Conservation (phyloP, 1,284 basidiomycete genomes). For the Cutaneotrichosporon spelunceum region DNA sequence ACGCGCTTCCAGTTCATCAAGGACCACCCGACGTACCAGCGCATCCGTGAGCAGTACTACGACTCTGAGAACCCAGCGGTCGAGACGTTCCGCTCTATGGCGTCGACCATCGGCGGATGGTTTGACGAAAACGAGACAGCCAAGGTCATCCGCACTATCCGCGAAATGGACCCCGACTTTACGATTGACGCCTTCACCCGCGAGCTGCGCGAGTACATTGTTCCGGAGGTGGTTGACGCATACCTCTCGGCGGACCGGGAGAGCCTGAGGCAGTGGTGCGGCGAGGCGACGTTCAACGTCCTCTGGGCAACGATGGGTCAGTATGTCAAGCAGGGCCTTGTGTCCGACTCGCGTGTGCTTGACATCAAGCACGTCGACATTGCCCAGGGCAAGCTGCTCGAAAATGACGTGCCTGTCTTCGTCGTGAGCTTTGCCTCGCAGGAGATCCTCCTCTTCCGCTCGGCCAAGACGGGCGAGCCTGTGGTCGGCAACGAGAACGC, state of each 20-base stretch:
- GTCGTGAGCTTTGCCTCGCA: conserved; percentile 92
- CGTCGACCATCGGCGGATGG: conserved; percentile 75
- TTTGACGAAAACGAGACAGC: conserved; percentile 99
- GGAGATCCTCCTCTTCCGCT: conserved; percentile 88
- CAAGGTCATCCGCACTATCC: conserved; percentile 84
- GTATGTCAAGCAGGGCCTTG: conserved; percentile 81
- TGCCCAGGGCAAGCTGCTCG: conserved; percentile 70
- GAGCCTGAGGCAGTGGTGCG: conserved; percentile 84
- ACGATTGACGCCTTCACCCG: conserved; percentile 80
- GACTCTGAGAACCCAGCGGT: conserved; percentile 93
- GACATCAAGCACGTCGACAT: conserved; percentile 95
- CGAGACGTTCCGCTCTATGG: conserved; percentile 74
- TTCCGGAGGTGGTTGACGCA: conserved; percentile 95
- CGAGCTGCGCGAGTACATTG: conserved; percentile 92
- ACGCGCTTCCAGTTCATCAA: conserved; percentile 59
- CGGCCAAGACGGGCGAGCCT: conserved; percentile 79
- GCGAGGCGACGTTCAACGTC: conserved; percentile 97
- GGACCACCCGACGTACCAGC: conserved; percentile 58
- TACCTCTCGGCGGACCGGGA: conserved; percentile 87
- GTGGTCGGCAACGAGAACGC: conserved; percentile 80
- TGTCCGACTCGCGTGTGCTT: conserved; percentile 85
- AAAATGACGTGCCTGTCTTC: conserved; percentile 84
- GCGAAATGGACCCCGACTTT: conserved; percentile 80
- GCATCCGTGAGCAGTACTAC: conserved; percentile 66
- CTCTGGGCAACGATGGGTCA: conserved; percentile 97